Evolutionary conservation across 768 basidiomycete species (phyloP), one percentile per base, ranked within the genome.

Genomic region (Hirschioporus abietinus): DNA sequence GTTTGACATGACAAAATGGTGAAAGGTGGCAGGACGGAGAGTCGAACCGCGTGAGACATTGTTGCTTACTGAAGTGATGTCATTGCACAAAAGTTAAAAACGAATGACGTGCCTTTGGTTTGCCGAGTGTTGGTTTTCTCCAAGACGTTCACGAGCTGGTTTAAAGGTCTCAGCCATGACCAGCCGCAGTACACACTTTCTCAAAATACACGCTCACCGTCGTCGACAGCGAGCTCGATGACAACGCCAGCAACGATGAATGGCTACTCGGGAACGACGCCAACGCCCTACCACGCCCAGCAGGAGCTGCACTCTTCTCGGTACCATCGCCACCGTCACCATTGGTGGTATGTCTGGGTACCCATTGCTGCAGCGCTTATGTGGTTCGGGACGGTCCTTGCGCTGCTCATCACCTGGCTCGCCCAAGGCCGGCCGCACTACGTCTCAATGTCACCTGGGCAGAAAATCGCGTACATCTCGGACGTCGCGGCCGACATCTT

Each of bases 381-480:
- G 58, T 93, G 91, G 91, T 89, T 87, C 69, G 79, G 79, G 23
- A 90, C 84, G 15, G 78, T 93, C 9, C 82, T 87, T 63, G 82
- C 89, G 1, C 86, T 93, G 85, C 76, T 93, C 34, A 82, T 91
- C 65, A 86, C 85, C 30, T 93, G 90, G 89, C 80, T 88, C 25
- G 85, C 85, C 9, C 78, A 81, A n/a, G 89, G 89, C 23, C 78
- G 83, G 34, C 88, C 86, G 9, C 80, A 79, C 71, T 88, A 88
- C 70, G 79, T 80, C 18, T 82, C 87, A 17, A 66, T 18, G 66
- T 27, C 17, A 34, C 67, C 80, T 83, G 73, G 81, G 86, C 42
- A 82, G 83, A 24, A 74, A 0, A 84, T 91, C 64, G 85, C 86
- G n/a, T 91, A 89, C 75, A 91, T 93, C 62, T 91, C 89, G 58